Base-by-base conservation (phyloP, 2,329 filamentous ascomycete genomes). In the Triangularia verruculosa region DNA sequence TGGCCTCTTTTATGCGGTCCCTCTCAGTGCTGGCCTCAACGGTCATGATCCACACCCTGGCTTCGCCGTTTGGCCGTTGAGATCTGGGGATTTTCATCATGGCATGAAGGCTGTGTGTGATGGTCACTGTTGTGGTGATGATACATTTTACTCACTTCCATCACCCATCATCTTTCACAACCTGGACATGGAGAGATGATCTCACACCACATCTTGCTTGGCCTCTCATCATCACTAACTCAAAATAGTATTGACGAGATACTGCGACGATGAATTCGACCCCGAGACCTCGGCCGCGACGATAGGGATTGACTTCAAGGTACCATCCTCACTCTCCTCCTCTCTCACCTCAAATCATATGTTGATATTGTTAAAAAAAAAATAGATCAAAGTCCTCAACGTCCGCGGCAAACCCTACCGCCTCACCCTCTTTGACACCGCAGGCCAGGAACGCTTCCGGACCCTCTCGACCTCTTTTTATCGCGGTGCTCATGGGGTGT, bases 221-320 rank as follows among this genome's bases (percentile, higher is more conserved):
- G n/a, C 34, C 34, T n/a, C 34, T 39, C 17, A 13, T 39, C 12
- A 34, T 20, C n/a, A 47, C 39, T 20, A 47, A 20, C 39, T 20
- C n/a, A n/a, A 27, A 24, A 51, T 68, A 84, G 82, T 85, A 65
- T 74, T 85, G 55, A 78, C 82, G 64, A 76, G 82, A 69, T 86
- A 85, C 68, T 84, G 81, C 71, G 82, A 85, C 66, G 81, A 85
- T 70, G 81, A 84, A 68, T 86, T 84, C 68, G 83, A 86, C 64
- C 78, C 81, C 4, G 82, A 85, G 70, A 79, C 77, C 34, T 80
- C 81, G 3, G 80, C 82, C 6, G 82, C 83, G 5, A 85, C 83
- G 2, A 85, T 85, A 66, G 83, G 83, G 28, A 82, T 85, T 64
- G 83, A 86, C 69, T 85, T 83, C 73, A 83, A 83, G 74, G 82